These are phyloP conservation scores for Pogostemon cablin DNA, from an alignment of 257 asterid genomes.

Conservation along the genomic window DNA sequence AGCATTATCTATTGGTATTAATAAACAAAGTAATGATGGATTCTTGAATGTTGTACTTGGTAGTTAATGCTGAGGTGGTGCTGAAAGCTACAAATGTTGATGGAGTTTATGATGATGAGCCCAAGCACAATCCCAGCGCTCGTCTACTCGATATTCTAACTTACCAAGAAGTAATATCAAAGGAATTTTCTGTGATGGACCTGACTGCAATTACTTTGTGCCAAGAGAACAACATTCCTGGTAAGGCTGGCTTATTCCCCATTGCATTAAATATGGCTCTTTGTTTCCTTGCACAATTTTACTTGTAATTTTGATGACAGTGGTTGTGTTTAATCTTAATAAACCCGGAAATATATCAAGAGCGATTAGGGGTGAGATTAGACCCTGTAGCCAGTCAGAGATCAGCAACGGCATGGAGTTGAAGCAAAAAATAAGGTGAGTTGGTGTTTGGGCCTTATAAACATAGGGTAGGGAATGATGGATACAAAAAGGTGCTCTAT, in stretches of 20 bases:
- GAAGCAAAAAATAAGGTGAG: constrained; percentile 21
- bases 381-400: constrained; percentile 68
- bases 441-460: background rate
- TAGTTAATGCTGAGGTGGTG: constrained; percentile 97
- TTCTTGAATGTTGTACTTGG: constrained; percentile 21
- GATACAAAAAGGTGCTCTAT: background rate
- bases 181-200: constrained; percentile 95
- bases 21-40: constrained; percentile 16
- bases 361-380: constrained; percentile 84
- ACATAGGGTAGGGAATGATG: background rate
- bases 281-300: background rate
- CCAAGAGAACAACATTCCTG: constrained; percentile 97
- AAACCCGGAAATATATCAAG: constrained; percentile 76
- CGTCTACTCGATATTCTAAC: constrained; percentile 68
- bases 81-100: constrained; percentile 96
- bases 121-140: constrained; percentile 72
- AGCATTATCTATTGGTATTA: no score
- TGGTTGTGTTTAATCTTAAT: no score
- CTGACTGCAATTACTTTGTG: constrained; percentile 93
- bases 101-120: constrained; percentile 89
- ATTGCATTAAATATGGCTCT: background rate
- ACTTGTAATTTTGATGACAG: constrained; percentile 44
- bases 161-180: constrained; percentile 80
- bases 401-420: constrained; percentile 44
- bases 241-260: constrained; percentile 41